Base-by-base conservation (phyloP, 2,329 filamentous ascomycete species). In the Chrysosporium queenslandicum region DNA sequence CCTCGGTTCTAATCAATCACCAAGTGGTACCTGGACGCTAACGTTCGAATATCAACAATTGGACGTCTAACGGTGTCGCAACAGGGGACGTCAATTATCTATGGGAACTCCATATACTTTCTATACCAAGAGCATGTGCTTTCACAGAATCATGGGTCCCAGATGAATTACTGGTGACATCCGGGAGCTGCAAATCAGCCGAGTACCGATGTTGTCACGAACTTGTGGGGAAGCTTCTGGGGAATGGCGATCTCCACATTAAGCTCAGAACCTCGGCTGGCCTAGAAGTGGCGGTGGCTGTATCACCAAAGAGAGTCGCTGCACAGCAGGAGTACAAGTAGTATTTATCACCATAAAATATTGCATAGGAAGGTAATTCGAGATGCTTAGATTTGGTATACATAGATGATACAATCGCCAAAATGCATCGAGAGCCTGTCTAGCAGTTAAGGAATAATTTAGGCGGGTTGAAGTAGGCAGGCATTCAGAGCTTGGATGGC, bases 401-500 rank as follows among this genome's bases (percentile, higher is more conserved):
- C n/a, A n/a, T n/a, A n/a, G n/a, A n/a, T n/a, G n/a, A n/a, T n/a
- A n/a, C n/a, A n/a, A n/a, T n/a, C n/a, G n/a, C n/a, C n/a, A n/a
- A 34, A 34, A 14, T 34, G 4, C n/a, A 34, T 14, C 11, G 32
- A 34, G 32, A 4, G 3, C 9, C 12, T 12, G 32, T 14, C n/a
- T 14, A 18, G 32, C 16, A 39, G 6, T 4, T 39, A 39, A 20
- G 5, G 3, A 14, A 41, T 12, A 34, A 25, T 12, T 3, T 20
- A 25, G 25, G 3, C 18, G 8, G 43, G 30, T n/a, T 36, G 21
- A 34, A 29, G 7, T 29, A 4, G 4, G 9, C 20, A 25, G 16
- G 3, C 29, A 18, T 4, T 21, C 48, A 75, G 56, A 79, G 76
- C 89, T 65, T 85, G 78, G 68, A 92, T 75, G 57, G 69, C 45